Evolutionary conservation across 192 early-diverging fungal genomes (phyloP).

Genomic region (Backusella tarrabulga): DNA sequence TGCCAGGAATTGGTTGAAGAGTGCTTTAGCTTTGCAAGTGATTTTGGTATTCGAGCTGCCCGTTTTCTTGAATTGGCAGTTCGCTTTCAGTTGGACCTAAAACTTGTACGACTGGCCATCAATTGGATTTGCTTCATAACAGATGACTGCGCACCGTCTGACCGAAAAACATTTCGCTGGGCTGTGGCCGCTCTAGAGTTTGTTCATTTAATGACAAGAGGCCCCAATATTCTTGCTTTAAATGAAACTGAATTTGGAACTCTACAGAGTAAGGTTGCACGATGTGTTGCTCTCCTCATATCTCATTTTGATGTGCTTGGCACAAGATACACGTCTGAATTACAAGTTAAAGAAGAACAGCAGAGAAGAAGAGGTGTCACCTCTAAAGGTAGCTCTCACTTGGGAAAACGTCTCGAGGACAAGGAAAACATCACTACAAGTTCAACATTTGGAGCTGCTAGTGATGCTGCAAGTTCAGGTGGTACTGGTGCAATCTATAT

Average conservation of each 20-base stretch:
- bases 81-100: constrained; percentile 60
- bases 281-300: constrained; percentile 79
- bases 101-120: constrained; percentile 71
- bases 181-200: constrained; percentile 82
- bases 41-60: constrained; percentile 63
- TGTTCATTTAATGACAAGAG: constrained; percentile 73
- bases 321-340: constrained; percentile 48
- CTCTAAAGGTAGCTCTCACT: constrained; percentile 23
- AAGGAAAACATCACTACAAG: constrained; percentile 32
- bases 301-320: constrained; percentile 82
- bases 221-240: constrained; percentile 68
- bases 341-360: constrained; percentile 25
- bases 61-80: constrained; percentile 57
- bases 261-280: constrained; percentile 69
- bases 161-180: constrained; percentile 82
- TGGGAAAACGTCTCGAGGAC: constrained; percentile 21
- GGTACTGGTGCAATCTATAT: constrained; percentile 25
- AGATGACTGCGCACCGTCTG: constrained; percentile 77
- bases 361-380: constrained; percentile 25
- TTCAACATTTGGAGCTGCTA: constrained; percentile 32
- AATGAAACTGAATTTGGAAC: constrained; percentile 67
- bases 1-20: constrained; percentile 68
- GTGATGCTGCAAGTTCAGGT: constrained; percentile 17
- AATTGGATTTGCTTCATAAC: constrained; percentile 88
- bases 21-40: constrained; percentile 68